Evolutionary conservation across 495 filamentous ascomycete species (phyloP), one percentile per base, ranked within the genome.

Genomic region (Trypethelium eluteriae): DNA sequence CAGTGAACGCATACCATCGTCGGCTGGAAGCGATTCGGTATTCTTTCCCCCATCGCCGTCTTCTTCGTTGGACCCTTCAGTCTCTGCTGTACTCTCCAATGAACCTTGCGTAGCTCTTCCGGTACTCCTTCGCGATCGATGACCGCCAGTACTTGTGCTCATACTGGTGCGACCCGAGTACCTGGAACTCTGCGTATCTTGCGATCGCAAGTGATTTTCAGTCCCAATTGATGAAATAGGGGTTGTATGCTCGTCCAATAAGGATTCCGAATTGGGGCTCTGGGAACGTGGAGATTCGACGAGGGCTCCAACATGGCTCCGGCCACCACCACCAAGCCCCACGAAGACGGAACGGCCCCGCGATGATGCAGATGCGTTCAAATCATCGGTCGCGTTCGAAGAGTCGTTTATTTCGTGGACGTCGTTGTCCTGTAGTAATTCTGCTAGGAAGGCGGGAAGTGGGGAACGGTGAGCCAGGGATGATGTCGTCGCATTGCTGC

Each of bases 1-100:
- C 66, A 98, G 76, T 63, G 78, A 76, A 7, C 85, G 81, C 89
- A 96, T 96, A 39, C 94, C 94, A 81, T 99, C 94, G 75, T 99
- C 91, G 70, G 88, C 94, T 0, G 94, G 95, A 62, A 98, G 78
- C 32, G 80, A 69, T 63, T 74, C 53, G 49, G 75, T 72, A 73
- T 74, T 74, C 32, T 39, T 63, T 11, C 5, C 62, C 12, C 1
- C 35, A 41, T 7, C n/a, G 0, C n/a, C 3, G 2, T 34, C 4
- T 14, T 11, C 62, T 61, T 35, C 35, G 70, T 67, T 71, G 56
- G 49, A 68, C 66, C 41, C 49, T 63, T n/a, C 64, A 56, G 11
- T 39, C 69, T 38, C 64, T 64, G 50, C 63, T 16, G 38, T 65
- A 38, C 36, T 50, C 14, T 38, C 39, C 53, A 41, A 57, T 64